These are phyloP conservation scores for Silene noctiflora DNA, from an alignment of 179 eudicot genomes.

Conservation along the genomic window DNA sequence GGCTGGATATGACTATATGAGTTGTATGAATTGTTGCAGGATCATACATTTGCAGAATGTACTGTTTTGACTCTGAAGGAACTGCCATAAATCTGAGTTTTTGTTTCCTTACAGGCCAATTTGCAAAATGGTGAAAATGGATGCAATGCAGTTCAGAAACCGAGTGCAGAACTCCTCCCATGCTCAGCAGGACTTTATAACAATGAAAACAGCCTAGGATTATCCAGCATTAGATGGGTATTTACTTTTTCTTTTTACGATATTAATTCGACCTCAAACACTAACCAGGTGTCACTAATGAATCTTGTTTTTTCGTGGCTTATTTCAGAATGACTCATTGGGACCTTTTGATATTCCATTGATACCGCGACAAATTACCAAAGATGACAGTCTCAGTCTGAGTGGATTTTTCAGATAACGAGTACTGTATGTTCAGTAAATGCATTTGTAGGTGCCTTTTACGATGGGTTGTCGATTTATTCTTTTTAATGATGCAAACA, in stretches of 20 bases:
- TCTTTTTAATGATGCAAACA: slow-evolving; percentile 6
- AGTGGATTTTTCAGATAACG: slow-evolving; percentile 30
- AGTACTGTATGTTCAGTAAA: not conserved
- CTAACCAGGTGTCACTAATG: not conserved
- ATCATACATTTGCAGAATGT: not conserved
- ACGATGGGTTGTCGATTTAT: not conserved
- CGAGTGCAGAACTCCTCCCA: slow-evolving; percentile 37
- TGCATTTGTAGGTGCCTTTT: slow-evolving; percentile 13
- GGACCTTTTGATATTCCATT: slow-evolving; percentile 44
- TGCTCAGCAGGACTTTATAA: slow-evolving; percentile 28
- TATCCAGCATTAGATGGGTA: slow-evolving; percentile 41
- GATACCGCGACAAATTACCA: slow-evolving; percentile 27
- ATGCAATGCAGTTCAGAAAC: slow-evolving; percentile 27
- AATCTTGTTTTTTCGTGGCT: not conserved
- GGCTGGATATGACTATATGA: too few relatives aligned
- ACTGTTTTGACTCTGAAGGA: not conserved
- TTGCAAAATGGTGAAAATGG: slow-evolving; percentile 8
- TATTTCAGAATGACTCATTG: slow-evolving; percentile 41
- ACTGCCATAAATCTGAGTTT: not conserved
- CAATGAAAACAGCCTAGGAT: slow-evolving; percentile 52
- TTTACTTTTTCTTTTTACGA: not conserved
- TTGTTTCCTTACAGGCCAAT: slow-evolving; percentile 15
- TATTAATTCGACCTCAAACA: not conserved
- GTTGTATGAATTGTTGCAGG: not conserved
- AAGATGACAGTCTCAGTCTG: slow-evolving; percentile 32